Evolutionary conservation across 2,329 filamentous ascomycete species (phyloP), one percentile per base, ranked within the genome.

Genomic region (Pseudogymnoascus destructans): DNA sequence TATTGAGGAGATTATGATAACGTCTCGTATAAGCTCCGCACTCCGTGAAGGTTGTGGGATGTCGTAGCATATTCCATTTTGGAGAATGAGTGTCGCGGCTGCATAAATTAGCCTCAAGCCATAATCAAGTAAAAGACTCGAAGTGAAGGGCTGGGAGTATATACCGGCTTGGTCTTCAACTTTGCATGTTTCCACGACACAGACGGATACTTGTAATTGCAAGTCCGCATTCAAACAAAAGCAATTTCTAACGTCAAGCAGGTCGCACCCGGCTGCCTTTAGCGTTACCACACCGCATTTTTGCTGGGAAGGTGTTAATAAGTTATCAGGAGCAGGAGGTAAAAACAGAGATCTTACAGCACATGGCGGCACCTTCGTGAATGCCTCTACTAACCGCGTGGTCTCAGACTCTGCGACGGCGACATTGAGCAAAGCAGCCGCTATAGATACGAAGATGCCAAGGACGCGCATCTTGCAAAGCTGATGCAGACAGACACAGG

Each of bases 101-200:
- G n/a, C 8, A 17, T 52, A 30, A 17, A 52, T 52, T 30, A 52
- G 46, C 25, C 7, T 52, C n/a, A 11, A n/a, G 9, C 46, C 35
- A 21, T 57, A 36, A 33, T 35, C 58, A 59, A 54, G n/a, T 0
- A 55, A 23, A 17, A 7, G 27, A 19, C 27, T 23, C 25, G 5
- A 36, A 33, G 17, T 25, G 33, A 23, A 21, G 10, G 17, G 17
- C 2, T 54, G 15, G 13, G 11, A 11, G 13, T 35, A 21, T 30
- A 15, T 62, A 64, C 63, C 36, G 40, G 56, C 30, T 57, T 64
- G 63, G 25, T 63, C 60, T 3, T 38, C 57, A 9, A 57, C 27
- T 56, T 59, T 60, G 57, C 63, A 64, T 21, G 57, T 32, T 19
- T 19, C 23, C 25, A 58, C 21, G 4, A 64, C 36, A 30, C 61